Percentiles rank a stretch among this genome's conserved stretches.
Evolutionary conservation across 140 eudicot genomes (phyloP).

Genomic region (Ambrosia hybrid): DNA sequence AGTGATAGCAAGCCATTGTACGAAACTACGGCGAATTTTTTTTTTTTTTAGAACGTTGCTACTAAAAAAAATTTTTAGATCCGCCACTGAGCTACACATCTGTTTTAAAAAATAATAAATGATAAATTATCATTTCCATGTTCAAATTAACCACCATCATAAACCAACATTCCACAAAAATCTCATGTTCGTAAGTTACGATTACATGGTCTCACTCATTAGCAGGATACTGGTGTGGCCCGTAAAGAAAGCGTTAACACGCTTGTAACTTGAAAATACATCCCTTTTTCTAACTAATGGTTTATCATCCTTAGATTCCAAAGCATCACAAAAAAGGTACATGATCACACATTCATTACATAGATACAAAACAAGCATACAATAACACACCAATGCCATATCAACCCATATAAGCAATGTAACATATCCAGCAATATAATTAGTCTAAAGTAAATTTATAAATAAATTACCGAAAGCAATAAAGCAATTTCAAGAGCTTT

Average conservation of each 20-base stretch:
- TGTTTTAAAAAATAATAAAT: not conserved
- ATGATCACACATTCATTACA: slow-evolving; percentile 1
- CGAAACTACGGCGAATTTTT: no score
- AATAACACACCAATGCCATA: not conserved
- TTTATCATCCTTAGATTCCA: not conserved
- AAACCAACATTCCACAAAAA: slow-evolving; percentile 3
- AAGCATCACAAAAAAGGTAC: not conserved
- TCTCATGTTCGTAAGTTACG: no score
- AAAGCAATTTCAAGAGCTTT: slow-evolving; percentile 90
- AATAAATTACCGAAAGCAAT: slow-evolving; percentile 60
- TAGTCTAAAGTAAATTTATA: not conserved
- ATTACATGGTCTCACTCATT: no score
- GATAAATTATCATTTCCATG: slow-evolving; percentile 17
- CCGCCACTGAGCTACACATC: no score
- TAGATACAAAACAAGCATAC: not conserved
- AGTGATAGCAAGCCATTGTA: no score
- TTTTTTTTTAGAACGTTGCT: no score
- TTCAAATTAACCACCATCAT: slow-evolving; percentile 18
- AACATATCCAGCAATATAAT: no score
- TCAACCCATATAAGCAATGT: not conserved
- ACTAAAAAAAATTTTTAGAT: no score
- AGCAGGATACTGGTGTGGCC: no score
- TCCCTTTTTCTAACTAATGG: not conserved
- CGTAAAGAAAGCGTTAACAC: not conserved
- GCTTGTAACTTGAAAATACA: not conserved